Conservation (phyloP, 306 rosid species). For the Leucaena leucocephala region DNA sequence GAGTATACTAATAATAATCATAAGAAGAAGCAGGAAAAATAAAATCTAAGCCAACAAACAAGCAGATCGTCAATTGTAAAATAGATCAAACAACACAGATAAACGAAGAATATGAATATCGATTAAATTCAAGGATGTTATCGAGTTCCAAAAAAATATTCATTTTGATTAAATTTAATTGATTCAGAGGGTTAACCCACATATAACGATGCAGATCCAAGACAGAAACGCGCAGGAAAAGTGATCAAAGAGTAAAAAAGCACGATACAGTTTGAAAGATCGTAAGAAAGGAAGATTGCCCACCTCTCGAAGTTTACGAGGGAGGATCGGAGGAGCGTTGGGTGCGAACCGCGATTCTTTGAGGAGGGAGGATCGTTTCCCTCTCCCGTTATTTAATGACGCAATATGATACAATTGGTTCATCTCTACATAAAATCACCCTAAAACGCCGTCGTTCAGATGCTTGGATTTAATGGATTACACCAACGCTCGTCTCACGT, state of each 20-base stretch:
- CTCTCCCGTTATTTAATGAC: slow-evolving; percentile 10
- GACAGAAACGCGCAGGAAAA: not conserved
- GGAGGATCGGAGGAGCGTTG: slow-evolving; percentile 13
- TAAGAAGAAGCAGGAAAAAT: not conserved
- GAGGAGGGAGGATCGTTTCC: not conserved
- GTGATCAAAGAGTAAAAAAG: not conserved
- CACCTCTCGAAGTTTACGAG: slow-evolving; percentile 22
- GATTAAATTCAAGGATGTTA: not conserved
- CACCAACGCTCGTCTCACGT: too few relatives aligned
- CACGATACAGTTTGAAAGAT: not conserved
- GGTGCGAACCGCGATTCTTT: slow-evolving; percentile 37
- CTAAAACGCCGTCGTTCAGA: not conserved
- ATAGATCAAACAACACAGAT: not conserved
- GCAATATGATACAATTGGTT: too few relatives aligned
- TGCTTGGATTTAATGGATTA: too few relatives aligned
- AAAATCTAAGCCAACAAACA: slow-evolving; percentile 4
- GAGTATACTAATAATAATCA: not conserved
- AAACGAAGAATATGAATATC: not conserved
- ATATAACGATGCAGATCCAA: not conserved
- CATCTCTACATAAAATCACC: not conserved
- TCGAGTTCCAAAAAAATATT: not conserved
- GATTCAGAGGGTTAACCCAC: not conserved
- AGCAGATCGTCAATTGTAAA: slow-evolving; percentile 2
- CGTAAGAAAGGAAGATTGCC: not conserved
- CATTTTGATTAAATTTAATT: not conserved